Conservation (phyloP, 78 protist species). For the slime mould (Dictyostelium discoideum) region dicty_2.7 NC_007090.3:3432001-3432500, state of each 20-base stretch:
- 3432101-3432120: slow-evolving; percentile 93
- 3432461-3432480: slow-evolving; percentile 49
- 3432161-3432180: background rate
- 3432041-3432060: background rate
- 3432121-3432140: slow-evolving; percentile 91
- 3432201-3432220: slow-evolving; percentile 90
- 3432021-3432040: background rate
- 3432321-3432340: slow-evolving; percentile 53
- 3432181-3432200: slow-evolving; percentile 17
- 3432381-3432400: slow-evolving; percentile 89
- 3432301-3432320: slow-evolving; percentile 74
- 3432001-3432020: slow-evolving; percentile 82
- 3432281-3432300: slow-evolving; percentile 57
- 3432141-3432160: slow-evolving; percentile 53
- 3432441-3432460: slow-evolving; percentile 32
- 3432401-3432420: slow-evolving; percentile 88
- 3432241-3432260: slow-evolving; percentile 89
- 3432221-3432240: slow-evolving; percentile 88
- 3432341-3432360: slow-evolving; percentile 69
- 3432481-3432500: background rate
- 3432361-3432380: slow-evolving; percentile 88
- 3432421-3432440: slow-evolving; percentile 86
- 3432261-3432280: slow-evolving; percentile 85
- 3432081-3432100: slow-evolving; percentile 44
- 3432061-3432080: background rate